Conservation (phyloP, 805 yeast genomes). For the Starmera caribaea region DNA sequence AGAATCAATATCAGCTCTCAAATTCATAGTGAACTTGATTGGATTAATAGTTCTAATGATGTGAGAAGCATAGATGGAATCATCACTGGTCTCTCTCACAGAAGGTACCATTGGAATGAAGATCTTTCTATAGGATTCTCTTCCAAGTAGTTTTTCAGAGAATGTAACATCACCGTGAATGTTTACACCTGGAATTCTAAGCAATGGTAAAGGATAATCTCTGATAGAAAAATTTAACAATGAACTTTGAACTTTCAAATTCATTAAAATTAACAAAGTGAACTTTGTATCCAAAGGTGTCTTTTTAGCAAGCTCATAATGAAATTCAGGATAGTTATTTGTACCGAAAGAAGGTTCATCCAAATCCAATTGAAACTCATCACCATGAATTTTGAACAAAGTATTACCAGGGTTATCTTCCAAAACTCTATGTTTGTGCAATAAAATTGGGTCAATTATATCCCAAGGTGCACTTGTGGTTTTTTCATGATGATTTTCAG, state of each 20-base stretch:
- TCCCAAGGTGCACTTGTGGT: not conserved
- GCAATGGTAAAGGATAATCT: conserved; percentile 50
- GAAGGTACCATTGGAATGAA: conserved; percentile 51
- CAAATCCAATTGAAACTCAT: conserved; percentile 16
- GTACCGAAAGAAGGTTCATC: conserved; percentile 22
- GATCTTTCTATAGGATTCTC: conserved; percentile 35
- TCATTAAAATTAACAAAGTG: conserved; percentile 45
- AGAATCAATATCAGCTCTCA: conserved; percentile 36
- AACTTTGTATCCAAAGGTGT: conserved; percentile 44
- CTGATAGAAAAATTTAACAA: conserved; percentile 34
- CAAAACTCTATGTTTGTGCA: conserved; percentile 17
- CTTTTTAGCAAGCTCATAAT: conserved; percentile 33
- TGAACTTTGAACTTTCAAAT: conserved; percentile 33
- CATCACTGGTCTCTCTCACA: conserved; percentile 16
- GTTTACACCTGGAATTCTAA: conserved; percentile 33
- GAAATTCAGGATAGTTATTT: conserved; percentile 21
- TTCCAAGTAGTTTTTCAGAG: conserved; percentile 42
- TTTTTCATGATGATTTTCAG: conserved; percentile 7
- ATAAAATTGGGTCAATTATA: not conserved
- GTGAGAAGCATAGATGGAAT: conserved; percentile 47
- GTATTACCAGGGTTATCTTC: conserved; percentile 18
- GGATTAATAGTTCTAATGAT: conserved; percentile 57
- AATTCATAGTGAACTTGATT: conserved; percentile 43
- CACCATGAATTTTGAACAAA: conserved; percentile 3
- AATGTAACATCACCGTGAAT: conserved; percentile 42